These are phyloP conservation scores for Hanseniaspora lachancei DNA, from an alignment of 805 yeast genomes.

Conservation along the genomic window DNA sequence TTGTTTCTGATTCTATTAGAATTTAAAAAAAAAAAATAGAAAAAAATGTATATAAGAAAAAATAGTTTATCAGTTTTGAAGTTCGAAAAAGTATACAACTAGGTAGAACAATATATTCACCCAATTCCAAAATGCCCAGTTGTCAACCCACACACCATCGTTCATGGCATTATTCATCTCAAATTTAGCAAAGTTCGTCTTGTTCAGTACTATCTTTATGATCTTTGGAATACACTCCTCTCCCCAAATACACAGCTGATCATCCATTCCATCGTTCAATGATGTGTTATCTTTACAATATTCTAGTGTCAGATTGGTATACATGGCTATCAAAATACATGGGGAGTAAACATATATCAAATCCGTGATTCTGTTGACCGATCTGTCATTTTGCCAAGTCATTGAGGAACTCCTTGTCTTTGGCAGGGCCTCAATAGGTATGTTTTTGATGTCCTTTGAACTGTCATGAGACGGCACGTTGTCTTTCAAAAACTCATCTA, in stretches of 20 bases:
- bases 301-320: slow-evolving; percentile 85
- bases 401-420: slow-evolving; percentile 8
- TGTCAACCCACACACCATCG: slow-evolving; percentile 30
- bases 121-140: slow-evolving; percentile 99
- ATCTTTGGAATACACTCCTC: slow-evolving; percentile 19
- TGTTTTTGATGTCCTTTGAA: not conserved
- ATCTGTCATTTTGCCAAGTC: not conserved
- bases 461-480: not conserved
- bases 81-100: slow-evolving; percentile 66
- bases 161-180: slow-evolving; percentile 20
- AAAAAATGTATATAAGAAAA: not conserved
- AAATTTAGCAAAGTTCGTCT: slow-evolving; percentile 10
- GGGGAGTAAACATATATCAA: slow-evolving; percentile 82
- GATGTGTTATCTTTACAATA: slow-evolving; percentile 63
- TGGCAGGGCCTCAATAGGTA: not conserved
- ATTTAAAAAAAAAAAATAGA: not conserved
- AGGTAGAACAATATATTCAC: slow-evolving; percentile 72
- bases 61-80: slow-evolving; percentile 21
- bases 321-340: slow-evolving; percentile 85
- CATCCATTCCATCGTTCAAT: slow-evolving; percentile 5
- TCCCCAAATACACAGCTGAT: slow-evolving; percentile 40
- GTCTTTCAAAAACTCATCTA: slow-evolving; percentile 1
- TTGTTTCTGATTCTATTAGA: not conserved
- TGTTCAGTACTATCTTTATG: slow-evolving; percentile 25
- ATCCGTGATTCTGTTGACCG: slow-evolving; percentile 28